Evolutionary conservation across 371 early-diverging fungal species (phyloP), one percentile per base, ranked within the genome.

Genomic region (Rhizopus microsporus): DNA sequence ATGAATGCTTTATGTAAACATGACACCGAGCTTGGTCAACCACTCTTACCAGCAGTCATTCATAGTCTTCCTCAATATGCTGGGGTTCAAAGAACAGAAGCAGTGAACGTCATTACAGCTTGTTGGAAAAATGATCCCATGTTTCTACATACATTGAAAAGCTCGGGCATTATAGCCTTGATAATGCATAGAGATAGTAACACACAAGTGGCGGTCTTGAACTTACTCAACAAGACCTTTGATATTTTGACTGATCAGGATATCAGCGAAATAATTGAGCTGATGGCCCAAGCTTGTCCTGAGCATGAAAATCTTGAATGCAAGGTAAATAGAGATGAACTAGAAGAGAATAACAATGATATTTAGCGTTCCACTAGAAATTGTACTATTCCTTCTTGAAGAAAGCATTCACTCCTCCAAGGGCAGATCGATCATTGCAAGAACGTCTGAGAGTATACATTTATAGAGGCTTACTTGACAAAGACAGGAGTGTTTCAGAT

Each of bases 21-120:
- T 46, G 74, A 74, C 51, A 47, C 56, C 9, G 67, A 65, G 17
- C 57, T 85, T 12, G 70, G 72, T 0, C 50, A 76, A 31, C 56
- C 61, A 0, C 69, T 77, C 30, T 57, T 78, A 0, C 51, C 59
- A 34, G 63, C 71, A 13, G 66, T 85, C 0, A 50, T 75, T 10
- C 73, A 61, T 43, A 56, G 74, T 3, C 56, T 83, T 7, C 69
- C 77, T 2, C 67, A 69, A 23, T 55, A 77, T 0, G 56, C 66
- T 16, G 71, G 68, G 0, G 62, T 68, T 16, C 60, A 75, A 31
- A 61, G 83, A 51, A 55, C 74, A 29, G 16, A 72, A 39, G 80
- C 80, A 2, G 54, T 92, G 7, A 78, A 83, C 30, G 75, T 87
- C 5, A 63, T 92, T 10, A 72, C 77, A 10, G 77, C 74, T 2